phyloP scores from a whole-genome alignment of 805 yeast genomes.

The Schwanniomyces polymorphus region DNA sequence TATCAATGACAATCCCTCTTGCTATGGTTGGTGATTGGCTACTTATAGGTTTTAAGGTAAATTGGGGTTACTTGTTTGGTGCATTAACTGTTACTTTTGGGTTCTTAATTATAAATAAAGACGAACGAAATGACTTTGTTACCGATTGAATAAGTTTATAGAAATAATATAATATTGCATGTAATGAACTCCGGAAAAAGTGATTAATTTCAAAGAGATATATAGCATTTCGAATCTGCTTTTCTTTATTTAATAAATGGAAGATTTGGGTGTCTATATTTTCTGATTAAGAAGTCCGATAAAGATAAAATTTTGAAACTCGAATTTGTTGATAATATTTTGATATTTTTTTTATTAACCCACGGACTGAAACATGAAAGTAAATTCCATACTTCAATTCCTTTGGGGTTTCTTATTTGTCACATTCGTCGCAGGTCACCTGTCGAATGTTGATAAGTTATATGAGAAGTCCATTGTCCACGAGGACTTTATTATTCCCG shows the following conservation, averaged over 20 bases:
- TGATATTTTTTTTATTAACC: neutral
- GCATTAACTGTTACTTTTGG: conserved; percentile 80
- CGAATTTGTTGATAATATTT: neutral
- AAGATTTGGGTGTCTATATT: neutral
- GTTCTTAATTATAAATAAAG: conserved; percentile 78
- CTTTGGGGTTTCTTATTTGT: neutral
- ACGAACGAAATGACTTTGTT: conserved; percentile 63
- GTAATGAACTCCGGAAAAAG: neutral
- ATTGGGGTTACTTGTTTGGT: conserved; percentile 69
- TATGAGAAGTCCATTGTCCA: conserved; percentile 3
- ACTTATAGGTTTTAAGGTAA: conserved; percentile 62
- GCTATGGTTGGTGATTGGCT: conserved; percentile 90
- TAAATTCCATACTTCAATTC: neutral
- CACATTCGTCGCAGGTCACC: neutral
- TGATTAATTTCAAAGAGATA: too few species aligned
- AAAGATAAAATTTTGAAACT: neutral
- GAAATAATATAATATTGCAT: neutral
- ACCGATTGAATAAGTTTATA: conserved; percentile 4
- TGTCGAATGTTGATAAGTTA: neutral
- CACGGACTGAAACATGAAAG: neutral
- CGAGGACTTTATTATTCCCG: conserved; percentile 39
- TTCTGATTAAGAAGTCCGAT: neutral
- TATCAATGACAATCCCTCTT: conserved; percentile 89
- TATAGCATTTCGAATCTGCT: too few species aligned
- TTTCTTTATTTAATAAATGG: too few species aligned